These are phyloP conservation scores for Metschnikowia shivogae DNA, from an alignment of 805 yeast species.

Conservation along the genomic window DNA sequence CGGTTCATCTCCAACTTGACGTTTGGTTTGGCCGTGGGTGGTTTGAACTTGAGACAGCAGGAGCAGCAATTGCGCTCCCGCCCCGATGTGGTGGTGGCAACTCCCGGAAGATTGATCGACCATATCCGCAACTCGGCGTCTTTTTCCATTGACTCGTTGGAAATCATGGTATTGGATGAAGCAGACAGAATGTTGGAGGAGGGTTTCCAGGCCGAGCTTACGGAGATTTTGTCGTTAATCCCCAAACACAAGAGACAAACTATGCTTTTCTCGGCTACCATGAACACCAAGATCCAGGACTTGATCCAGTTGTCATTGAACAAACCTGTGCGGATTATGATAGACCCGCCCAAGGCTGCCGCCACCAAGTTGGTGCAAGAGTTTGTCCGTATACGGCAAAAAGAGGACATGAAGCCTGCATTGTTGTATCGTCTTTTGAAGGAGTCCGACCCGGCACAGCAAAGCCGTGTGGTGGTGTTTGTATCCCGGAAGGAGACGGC, in stretches of 20 bases:
- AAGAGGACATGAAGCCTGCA: conserved; percentile 81
- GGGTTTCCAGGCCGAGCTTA: conserved; percentile 93
- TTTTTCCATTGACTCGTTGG: conserved; percentile 85
- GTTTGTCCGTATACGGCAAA: conserved; percentile 89
- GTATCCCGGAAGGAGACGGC: conserved; percentile 91
- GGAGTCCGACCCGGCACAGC: conserved; percentile 57
- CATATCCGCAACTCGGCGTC: conserved; percentile 94
- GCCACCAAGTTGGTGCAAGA: conserved; percentile 90
- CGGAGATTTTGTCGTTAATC: conserved; percentile 80
- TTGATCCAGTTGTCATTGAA: conserved; percentile 82
- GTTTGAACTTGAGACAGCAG: conserved; percentile 89
- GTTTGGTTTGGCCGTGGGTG: conserved; percentile 98
- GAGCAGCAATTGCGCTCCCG: conserved; percentile 88
- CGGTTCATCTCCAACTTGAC: conserved; percentile 69
- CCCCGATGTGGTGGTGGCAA: conserved; percentile 95
- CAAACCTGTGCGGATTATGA: conserved; percentile 91
- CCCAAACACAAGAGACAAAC: conserved; percentile 90
- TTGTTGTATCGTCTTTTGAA: conserved; percentile 68
- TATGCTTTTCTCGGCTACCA: conserved; percentile 91
- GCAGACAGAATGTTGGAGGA: conserved; percentile 99
- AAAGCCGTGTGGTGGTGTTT: conserved; percentile 79
- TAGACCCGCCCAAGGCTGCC: conserved; percentile 93
- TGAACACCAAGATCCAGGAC: conserved; percentile 89
- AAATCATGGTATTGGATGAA: conserved; percentile 90
- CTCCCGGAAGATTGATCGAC: conserved; percentile 98